Base-by-base conservation (phyloP, 73 alveolate species). In the Paramecium caudatum region DNA sequence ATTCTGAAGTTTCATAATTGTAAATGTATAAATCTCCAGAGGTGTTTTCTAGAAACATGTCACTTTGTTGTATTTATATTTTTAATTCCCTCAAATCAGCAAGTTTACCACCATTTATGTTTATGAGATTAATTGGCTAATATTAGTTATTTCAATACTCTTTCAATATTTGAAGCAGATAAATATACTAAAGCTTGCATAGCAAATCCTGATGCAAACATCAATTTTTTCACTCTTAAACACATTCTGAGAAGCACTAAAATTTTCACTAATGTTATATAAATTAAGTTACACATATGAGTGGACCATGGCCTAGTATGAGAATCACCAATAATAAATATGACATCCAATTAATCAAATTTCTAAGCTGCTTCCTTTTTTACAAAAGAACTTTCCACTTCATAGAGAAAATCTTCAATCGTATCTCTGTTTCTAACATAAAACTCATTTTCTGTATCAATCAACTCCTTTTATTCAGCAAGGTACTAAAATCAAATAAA, bases 1-100 rank as follows among this genome's bases (percentile, higher is more conserved):
- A 97, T 65, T 90, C 93, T 27, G 95, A 90, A 27, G 91, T 94
- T 46, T 91, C 96, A 47, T 90, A 82, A 45, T 93, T 87, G 65
- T 21, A 86, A 17, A 70, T 81, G 19, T 74, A 63, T 65, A 74
- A 74, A 74, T 74, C 88, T 16, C 88, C 88, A 21, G 88, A 74
- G 8, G 88, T 74, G 19, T 74, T 74, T 43, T 74, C 88, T 17
- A 74, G 32, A 74, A 74, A 74, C 68, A 74, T 41, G 32, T 74
- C 88, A 16, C 47, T 74, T 19, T 74, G 10, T 25, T 74, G n/a
- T 5, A 74, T 74, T 43, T 74, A 15, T 0, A 74, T 10, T 12
- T 74, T 41, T 5, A 74, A 23, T n/a, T 74, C 68, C 33, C 68
- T 74, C 3, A 74, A 21, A 74, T 74, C 88, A 21, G 88, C 17